Base-by-base conservation (phyloP, 805 yeast species). In the Candida alai region DNA sequence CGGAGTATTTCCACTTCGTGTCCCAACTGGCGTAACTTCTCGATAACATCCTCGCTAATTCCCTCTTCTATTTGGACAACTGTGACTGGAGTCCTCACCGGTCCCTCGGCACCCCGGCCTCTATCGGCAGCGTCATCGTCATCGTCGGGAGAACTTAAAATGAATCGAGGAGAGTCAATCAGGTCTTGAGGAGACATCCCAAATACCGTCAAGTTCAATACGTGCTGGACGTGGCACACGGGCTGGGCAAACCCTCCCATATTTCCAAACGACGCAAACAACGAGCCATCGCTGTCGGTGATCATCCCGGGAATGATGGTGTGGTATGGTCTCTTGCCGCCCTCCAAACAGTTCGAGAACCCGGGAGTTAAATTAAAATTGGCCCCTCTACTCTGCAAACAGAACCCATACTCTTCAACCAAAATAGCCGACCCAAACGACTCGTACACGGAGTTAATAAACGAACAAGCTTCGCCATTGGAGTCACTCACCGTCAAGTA, bases 211-310 rank as follows among this genome's bases (percentile, higher is more conserved):
- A 84, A 54, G 52, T 85, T 84, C 41, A 84, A 56, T 24, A 74
- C 79, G 23, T 82, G 89, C 53, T 83, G 90, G 5, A 84, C 77
- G 46, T 84, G 94, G 2, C 89, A 89, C 47, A 82, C 86, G 3
- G 94, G 94, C 54, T 85, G 95, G 64, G 80, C 83, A 60, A 78
- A 84, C 0, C 90, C 94, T 12, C 95, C 95, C 87, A 83, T 84
- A 41, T 81, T 84, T 32, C 90, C 93, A 45, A 70, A 80, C n/a
- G 80, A 60, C 1, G 88, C 87, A 48, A 68, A 78, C n/a, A 84
- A 56, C 4, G 50, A 45, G 13, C 53, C 56, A 18, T 73, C 74
- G 4, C 40, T 41, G 19, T 56, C 61, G 10, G 94, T 84, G 19
- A 84, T 73, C 79, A 84, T 72, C 0, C 87, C 85, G 1, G 94